Base-by-base conservation (phyloP, 2,329 filamentous ascomycete species). In the Phaeosphaeriaceae sp. region DNA sequence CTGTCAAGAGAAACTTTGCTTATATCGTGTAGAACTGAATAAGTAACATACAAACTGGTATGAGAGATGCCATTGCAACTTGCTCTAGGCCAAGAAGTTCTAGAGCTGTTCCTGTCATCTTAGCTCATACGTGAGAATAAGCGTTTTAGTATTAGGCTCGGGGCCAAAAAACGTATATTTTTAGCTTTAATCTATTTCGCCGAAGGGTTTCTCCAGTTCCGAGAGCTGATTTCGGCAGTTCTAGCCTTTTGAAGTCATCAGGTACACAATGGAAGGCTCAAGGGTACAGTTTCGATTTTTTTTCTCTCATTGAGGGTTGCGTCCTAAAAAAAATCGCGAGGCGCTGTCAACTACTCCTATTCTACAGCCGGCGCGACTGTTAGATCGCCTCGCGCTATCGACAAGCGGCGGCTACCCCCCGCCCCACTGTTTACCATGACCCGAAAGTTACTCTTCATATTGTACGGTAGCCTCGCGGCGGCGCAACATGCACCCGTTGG, bases 391-490 rank as follows among this genome's bases (percentile, higher is more conserved):
- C 30, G 12, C 13, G 28, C 28, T 13, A 30, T 30, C 28, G 28
- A 30, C 7, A 13, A 30, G 28, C 13, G 28, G 28, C 28, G 28
- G 28, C 28, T 30, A 30, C 7, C 28, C 28, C 30, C 12, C n/a
- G n/a, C n/a, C n/a, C n/a, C n/a, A n/a, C n/a, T n/a, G n/a, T n/a
- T n/a, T 33, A 33, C 12, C 16, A 33, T 33, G 30, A 33, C 30
- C 12, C 30, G 30, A 33, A 13, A 33, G 12, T 33, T 33, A 13
- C 30, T 33, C 30, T 15, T 33, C 30, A 33, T 33, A 33, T 33
- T 5, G 30, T 33, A 33, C 30, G 30, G 30, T 33, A 33, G 79
- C 73, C 73, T 85, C 52, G 77, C 81, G 54, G 67, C 67, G 52
- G 67, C 66, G 34, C 58, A 61, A 47, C 63, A 70, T 48, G 52